phyloP scores from a whole-genome alignment of 2,329 filamentous ascomycete genomes.

The Trichophyton verrucosum region DNA sequence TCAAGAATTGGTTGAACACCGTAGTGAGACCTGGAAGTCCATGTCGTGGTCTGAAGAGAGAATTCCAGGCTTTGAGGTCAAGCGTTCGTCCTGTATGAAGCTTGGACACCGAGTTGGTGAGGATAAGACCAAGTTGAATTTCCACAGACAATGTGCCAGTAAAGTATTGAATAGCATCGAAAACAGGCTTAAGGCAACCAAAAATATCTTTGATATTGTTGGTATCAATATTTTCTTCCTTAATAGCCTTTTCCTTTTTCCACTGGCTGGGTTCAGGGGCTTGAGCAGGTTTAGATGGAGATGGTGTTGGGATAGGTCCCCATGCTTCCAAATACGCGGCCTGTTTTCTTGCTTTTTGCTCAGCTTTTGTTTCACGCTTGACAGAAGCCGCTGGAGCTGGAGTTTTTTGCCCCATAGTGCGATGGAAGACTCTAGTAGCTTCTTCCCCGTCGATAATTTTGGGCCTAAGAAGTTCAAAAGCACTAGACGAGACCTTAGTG shows the following conservation, averaged over 20 bases:
- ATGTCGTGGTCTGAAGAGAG: conserved; percentile 23
- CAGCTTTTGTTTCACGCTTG: conserved; percentile 14
- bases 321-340: conserved; percentile 22
- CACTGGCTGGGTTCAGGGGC: conserved; percentile 8
- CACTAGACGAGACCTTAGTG: background rate
- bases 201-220: conserved; percentile 19
- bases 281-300: background rate
- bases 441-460: conserved; percentile 13
- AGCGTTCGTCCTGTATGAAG: conserved; percentile 14
- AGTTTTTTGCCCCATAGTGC: conserved; percentile 23
- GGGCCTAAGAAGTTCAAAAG: background rate
- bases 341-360: conserved; percentile 17
- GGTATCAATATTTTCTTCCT: conserved; percentile 8
- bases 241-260: conserved; percentile 9
- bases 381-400: conserved; percentile 7
- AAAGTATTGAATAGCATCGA: conserved; percentile 26
- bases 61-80: conserved; percentile 19
- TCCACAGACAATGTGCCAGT: conserved; percentile 26
- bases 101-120: conserved; percentile 21
- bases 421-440: conserved; percentile 17
- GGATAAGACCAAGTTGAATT: conserved; percentile 26
- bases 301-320: conserved; percentile 11
- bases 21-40: conserved; percentile 20
- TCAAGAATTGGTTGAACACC: conserved; percentile 27
- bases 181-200: conserved; percentile 18